A percentile compares a stretch with the other conserved stretches of the same genome.
phyloP scores from a whole-genome alignment of 192 early-diverging fungal species.

The Backusella mclennaniae region DNA sequence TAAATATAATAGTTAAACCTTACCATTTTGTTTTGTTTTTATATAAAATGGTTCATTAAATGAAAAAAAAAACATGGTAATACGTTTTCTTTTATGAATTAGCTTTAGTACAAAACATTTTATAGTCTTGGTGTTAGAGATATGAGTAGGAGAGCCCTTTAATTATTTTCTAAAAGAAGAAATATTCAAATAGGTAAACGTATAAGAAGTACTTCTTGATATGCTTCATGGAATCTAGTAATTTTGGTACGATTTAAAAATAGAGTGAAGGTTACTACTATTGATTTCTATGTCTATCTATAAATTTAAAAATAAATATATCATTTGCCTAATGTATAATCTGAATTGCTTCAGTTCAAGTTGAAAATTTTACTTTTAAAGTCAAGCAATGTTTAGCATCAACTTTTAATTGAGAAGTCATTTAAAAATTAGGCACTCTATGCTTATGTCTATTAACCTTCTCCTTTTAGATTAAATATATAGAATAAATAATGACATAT shows the following conservation, averaged over 20 bases:
- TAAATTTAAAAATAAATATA: neutral
- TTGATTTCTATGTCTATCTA: neutral
- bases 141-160: neutral
- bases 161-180: neutral
- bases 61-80: neutral
- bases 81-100: too few relatives aligned
- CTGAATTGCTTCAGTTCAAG: neutral
- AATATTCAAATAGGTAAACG: neutral
- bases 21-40: too few relatives aligned
- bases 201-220: neutral
- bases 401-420: neutral
- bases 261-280: neutral
- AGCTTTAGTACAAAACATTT: too few relatives aligned
- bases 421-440: neutral
- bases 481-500: too few relatives aligned
- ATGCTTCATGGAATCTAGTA: neutral
- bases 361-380: neutral
- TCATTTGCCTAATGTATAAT: too few relatives aligned
- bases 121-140: neutral
- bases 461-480: too few relatives aligned
- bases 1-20: neutral
- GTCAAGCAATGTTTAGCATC: neutral
- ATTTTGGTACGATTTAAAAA: neutral
- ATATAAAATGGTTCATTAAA: neutral
- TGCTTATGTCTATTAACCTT: too few relatives aligned